These are phyloP conservation scores for Staphylotrichum longicolle DNA, from an alignment of 495 filamentous ascomycete species.

Conservation along the genomic window DNA sequence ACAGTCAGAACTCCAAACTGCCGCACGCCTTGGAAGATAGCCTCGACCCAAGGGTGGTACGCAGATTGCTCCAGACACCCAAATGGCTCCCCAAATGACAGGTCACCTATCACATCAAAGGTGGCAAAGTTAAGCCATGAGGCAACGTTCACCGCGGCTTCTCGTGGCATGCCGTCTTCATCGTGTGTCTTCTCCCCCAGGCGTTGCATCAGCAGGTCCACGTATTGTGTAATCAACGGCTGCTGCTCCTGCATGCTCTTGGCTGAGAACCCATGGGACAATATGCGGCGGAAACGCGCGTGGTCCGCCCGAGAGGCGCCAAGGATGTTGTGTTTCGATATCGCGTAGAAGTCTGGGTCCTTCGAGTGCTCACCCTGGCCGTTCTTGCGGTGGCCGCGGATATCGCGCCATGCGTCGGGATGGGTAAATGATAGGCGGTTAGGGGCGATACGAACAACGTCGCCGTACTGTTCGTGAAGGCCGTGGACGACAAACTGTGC, in stretches of 20 bases:
- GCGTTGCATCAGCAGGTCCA: conserved; percentile 43
- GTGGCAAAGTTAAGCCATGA: conserved; percentile 57
- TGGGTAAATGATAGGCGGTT: conserved; percentile 56
- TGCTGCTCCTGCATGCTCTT: conserved; percentile 45
- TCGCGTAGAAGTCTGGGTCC: conserved; percentile 34
- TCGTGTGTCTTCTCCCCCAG: conserved; percentile 26
- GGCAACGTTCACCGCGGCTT: conserved; percentile 32
- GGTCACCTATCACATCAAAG: conserved; percentile 60
- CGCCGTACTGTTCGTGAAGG: conserved; percentile 53
- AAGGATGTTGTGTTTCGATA: conserved; percentile 28
- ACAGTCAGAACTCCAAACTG: conserved; percentile 3
- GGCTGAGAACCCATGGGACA: conserved; percentile 53
- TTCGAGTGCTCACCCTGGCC: conserved; percentile 36
- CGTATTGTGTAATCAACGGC: conserved; percentile 38
- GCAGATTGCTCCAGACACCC: conserved; percentile 41
- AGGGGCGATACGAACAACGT: conserved; percentile 56
- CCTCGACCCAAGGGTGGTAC: conserved; percentile 43
- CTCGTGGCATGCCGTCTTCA: neutral
- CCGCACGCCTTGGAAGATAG: conserved; percentile 25
- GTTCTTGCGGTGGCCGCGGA: conserved; percentile 49
- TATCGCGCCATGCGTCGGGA: conserved; percentile 54
- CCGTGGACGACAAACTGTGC: conserved; percentile 18
- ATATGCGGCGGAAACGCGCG: conserved; percentile 39
- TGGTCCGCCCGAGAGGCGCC: conserved; percentile 40
- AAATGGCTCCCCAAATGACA: conserved; percentile 58